Evolutionary conservation across 768 basidiomycete genomes (phyloP), one percentile per base, ranked within the genome.

Genomic region (Amanita subjunquillea): DNA sequence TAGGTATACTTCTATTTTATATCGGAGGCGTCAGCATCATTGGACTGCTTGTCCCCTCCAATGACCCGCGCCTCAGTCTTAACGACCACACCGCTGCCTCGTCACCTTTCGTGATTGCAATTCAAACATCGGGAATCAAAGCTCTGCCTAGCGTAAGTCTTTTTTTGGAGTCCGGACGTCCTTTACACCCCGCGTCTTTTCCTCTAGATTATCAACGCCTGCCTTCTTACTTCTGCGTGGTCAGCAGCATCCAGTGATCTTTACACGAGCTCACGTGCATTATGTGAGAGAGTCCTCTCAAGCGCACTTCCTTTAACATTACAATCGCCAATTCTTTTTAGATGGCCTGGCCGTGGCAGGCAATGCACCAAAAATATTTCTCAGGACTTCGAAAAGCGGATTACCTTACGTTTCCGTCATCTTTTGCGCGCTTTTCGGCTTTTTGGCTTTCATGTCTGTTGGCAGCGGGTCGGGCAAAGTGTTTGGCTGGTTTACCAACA

Each of bases 31-130:
- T 85, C 4, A 71, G 78, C 54, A 67, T 94, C 52, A 93, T 96
- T 58, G 88, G 91, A 42, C 69, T 93, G 2, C 80, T 95, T 47
- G 87, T 91, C 15, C 86, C 89, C 1, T 90, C 79, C 40, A 85
- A 77, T 61, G 72, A 85, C 55, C 52, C 65, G 0, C 65, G 71
- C 22, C 75, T 96, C 3, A 60, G 69, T 48, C 67, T 90, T 41
- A 61, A 57, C 15, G 65, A 66, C 41, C 79, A 81, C 27, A 84
- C 80, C 15, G 83, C 86, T 51, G 82, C 83, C 12, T 80, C 81
- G 2, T 87, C 87, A 40, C 88, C 94, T 1, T 96, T 93, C 67
- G 93, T 96, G 57, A 90, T 98, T 58, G 95, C 93, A 1, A 91
- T 91, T 57, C 60, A 76, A 59, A 78, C 72, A 41, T 83, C 93